Conservation (phyloP, 345 rosid genomes). For the Iberis pinnata region DNA sequence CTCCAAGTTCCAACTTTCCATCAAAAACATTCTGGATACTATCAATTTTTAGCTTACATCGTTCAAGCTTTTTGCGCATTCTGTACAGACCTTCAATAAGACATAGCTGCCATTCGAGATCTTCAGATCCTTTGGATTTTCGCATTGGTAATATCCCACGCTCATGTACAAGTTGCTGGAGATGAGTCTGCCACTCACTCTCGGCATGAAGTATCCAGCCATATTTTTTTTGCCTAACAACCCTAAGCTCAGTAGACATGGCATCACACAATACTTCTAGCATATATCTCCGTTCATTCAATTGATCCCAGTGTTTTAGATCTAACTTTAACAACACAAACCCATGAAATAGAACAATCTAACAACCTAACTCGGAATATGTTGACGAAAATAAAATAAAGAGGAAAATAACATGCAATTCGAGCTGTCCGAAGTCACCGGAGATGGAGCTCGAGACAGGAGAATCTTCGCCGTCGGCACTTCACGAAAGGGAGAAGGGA, state of each 20-base stretch:
- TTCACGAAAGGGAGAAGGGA: no score
- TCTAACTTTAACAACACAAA: conserved; percentile 72
- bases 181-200: conserved; percentile 97
- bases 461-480: no score
- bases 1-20: conserved; percentile 68
- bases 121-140: conserved; percentile 47
- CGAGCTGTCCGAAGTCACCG: no score
- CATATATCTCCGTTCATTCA: conserved; percentile 91
- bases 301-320: conserved; percentile 87
- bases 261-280: conserved; percentile 87
- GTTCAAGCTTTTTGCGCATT: conserved; percentile 98
- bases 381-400: no score
- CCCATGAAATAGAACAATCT: no score
- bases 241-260: conserved; percentile 98
- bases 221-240: conserved; percentile 97
- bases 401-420: no score
- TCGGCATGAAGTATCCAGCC: conserved; percentile 99
- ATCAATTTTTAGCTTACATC: conserved; percentile 70
- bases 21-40: conserved; percentile 74
- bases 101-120: conserved; percentile 98
- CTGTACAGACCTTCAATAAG: conserved; percentile 98
- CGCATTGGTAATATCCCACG: conserved; percentile 90
- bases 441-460: no score
- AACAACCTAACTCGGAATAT: no score
- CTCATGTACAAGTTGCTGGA: conserved; percentile 95